phyloP scores from a whole-genome alignment of 1,284 basidiomycete species.

The Cutaneotrichosporon cyanovorans region DNA sequence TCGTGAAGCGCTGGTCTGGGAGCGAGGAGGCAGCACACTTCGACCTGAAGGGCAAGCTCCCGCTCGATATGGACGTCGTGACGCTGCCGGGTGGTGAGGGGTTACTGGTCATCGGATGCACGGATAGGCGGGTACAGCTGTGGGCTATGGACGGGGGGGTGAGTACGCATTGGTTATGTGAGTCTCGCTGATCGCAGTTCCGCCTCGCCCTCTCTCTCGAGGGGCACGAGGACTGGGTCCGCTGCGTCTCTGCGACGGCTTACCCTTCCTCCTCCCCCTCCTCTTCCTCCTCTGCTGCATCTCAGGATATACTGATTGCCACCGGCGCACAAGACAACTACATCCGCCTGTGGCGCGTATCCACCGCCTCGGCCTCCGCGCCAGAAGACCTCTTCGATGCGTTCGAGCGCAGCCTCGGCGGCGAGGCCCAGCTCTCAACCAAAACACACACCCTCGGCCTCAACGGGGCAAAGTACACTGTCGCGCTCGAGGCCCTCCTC shows the following conservation, averaged over 20 bases:
- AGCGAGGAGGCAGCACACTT: slow-evolving; percentile 52
- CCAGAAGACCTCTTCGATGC: slow-evolving; percentile 69
- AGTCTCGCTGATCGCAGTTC: slow-evolving; percentile 42
- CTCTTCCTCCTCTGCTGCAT: slow-evolving; percentile 15
- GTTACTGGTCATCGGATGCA: slow-evolving; percentile 68
- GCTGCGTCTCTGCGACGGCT: slow-evolving; percentile 61
- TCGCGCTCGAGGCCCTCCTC: slow-evolving; percentile 83
- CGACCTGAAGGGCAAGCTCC: slow-evolving; percentile 61
- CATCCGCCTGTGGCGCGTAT: slow-evolving; percentile 75
- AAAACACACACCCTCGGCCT: slow-evolving; percentile 69
- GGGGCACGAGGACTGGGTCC: slow-evolving; percentile 92
- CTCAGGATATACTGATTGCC: slow-evolving; percentile 57
- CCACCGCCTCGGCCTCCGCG: slow-evolving; percentile 46
- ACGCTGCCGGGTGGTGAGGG: slow-evolving; percentile 58
- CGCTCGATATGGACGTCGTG: slow-evolving; percentile 61
- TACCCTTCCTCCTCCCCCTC: slow-evolving; percentile 23
- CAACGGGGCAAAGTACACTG: slow-evolving; percentile 54
- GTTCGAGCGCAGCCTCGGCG: slow-evolving; percentile 71
- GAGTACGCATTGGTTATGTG: background rate
- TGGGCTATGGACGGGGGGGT: slow-evolving; percentile 61
- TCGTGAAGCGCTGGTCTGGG: slow-evolving; percentile 61
- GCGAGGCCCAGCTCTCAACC: slow-evolving; percentile 68
- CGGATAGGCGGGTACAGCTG: slow-evolving; percentile 66
- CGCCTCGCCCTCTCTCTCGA: slow-evolving; percentile 52
- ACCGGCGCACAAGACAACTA: slow-evolving; percentile 89